These are phyloP conservation scores for Helicostylum pulchrum DNA, from an alignment of 192 early-diverging fungal species.

Conservation along the genomic window DNA sequence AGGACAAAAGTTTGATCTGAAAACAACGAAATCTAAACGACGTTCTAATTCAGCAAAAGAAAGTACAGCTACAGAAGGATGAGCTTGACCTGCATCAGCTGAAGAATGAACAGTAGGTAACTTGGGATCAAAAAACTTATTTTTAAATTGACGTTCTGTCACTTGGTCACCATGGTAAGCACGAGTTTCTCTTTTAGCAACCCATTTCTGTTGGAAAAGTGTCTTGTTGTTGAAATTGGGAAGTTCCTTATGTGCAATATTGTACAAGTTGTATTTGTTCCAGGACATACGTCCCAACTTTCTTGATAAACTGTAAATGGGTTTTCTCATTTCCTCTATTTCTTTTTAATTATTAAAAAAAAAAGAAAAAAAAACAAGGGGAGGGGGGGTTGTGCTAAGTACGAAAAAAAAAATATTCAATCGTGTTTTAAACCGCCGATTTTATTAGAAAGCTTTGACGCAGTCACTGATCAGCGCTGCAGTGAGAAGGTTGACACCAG, in stretches of 20 bases:
- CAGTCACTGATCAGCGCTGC: no score
- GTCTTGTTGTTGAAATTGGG: constrained; percentile 58
- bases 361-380: background rate
- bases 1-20: constrained; percentile 86
- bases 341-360: background rate
- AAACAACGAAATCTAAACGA: constrained; percentile 90
- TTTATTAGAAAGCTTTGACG: no score
- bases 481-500: no score
- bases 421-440: no score
- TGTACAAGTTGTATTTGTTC: constrained; percentile 91
- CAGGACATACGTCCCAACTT: constrained; percentile 91
- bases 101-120: constrained; percentile 59
- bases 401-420: no score
- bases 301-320: constrained; percentile 42
- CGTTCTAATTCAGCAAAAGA: constrained; percentile 88
- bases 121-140: constrained; percentile 63
- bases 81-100: constrained; percentile 37
- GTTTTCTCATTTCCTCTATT: constrained; percentile 30
- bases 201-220: constrained; percentile 93
- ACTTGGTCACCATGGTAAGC: constrained; percentile 93
- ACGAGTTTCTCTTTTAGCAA: constrained; percentile 86
- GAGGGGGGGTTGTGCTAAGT: background rate
- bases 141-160: constrained; percentile 78
- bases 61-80: constrained; percentile 70
- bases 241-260: constrained; percentile 59